phyloP scores from a whole-genome alignment of 148 eudicot species.

The Nepenthes mirabilis region DNA sequence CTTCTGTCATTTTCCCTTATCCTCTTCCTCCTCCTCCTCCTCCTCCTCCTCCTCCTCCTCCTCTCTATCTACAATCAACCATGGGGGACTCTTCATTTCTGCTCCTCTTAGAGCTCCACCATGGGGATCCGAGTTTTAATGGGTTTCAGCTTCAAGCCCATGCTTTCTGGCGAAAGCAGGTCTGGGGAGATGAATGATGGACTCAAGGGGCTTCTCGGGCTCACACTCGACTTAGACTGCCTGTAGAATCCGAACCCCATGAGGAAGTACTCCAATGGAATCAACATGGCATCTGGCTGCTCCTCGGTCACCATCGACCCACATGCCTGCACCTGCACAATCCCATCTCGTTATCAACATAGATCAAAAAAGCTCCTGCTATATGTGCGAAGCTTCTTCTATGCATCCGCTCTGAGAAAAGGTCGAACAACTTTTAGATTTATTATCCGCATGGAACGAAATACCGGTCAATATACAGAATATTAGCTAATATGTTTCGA shows the following conservation, averaged over 20 bases:
- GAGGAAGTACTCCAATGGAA: slow-evolving; percentile 85
- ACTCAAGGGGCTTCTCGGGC: slow-evolving; percentile 94
- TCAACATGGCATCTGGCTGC: slow-evolving; percentile 85
- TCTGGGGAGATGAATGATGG: slow-evolving; percentile 85
- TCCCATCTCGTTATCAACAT: neutral
- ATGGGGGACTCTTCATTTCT: neutral
- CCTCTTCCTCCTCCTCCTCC: no score
- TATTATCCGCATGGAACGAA: no score
- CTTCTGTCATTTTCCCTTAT: no score
- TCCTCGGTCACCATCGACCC: slow-evolving; percentile 95
- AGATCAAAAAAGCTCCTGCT: no score
- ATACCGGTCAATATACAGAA: no score
- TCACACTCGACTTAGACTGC: slow-evolving; percentile 52
- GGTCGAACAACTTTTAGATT: no score
- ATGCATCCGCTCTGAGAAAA: no score
- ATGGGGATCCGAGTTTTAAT: slow-evolving; percentile 63
- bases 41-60: no score
- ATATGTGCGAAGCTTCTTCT: no score
- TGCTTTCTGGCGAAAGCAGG: slow-evolving; percentile 98
- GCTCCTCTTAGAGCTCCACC: slow-evolving; percentile 23
- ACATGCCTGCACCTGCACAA: slow-evolving; percentile 70
- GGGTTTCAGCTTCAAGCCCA: slow-evolving; percentile 94
- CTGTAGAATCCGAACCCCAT: slow-evolving; percentile 80
- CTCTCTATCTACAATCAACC: no score
- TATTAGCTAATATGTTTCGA: no score